Conservation (phyloP, 2,329 filamentous ascomycete genomes). For the Cercospora berteroae region DNA sequence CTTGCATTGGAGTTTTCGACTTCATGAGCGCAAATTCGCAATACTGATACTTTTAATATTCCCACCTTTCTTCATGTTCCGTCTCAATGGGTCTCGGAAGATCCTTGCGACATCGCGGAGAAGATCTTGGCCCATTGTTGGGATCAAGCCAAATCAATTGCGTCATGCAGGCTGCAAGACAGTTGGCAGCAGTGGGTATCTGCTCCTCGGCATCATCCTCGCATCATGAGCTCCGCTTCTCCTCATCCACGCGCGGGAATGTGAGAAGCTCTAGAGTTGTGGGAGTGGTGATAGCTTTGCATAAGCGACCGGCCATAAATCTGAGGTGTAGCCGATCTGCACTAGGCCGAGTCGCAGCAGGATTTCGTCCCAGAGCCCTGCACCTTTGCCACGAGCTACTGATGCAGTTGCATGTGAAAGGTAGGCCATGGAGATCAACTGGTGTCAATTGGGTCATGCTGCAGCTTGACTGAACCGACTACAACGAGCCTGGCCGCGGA, state of each 20-base stretch:
- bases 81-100: background rate
- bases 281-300: background rate
- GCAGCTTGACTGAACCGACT: background rate
- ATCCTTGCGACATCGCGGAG: background rate
- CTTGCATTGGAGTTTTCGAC: background rate
- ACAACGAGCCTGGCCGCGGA: background rate
- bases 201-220: slow-evolving; percentile 9
- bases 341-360: background rate
- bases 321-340: background rate
- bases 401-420: background rate
- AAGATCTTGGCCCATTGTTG: background rate
- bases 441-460: background rate
- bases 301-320: slow-evolving; percentile 8
- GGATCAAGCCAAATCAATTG: background rate
- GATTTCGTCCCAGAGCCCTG: background rate
- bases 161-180: slow-evolving; percentile 6
- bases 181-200: background rate
- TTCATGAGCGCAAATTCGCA: background rate
- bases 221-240: slow-evolving; percentile 12
- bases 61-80: background rate
- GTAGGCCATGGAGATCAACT: background rate
- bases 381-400: background rate
- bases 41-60: background rate
- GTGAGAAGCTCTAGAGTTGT: background rate
- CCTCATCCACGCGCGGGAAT: background rate